These are phyloP conservation scores for Entrophospora sp. DNA, from an alignment of 192 early-diverging fungal species.

Conservation along the genomic window DNA sequence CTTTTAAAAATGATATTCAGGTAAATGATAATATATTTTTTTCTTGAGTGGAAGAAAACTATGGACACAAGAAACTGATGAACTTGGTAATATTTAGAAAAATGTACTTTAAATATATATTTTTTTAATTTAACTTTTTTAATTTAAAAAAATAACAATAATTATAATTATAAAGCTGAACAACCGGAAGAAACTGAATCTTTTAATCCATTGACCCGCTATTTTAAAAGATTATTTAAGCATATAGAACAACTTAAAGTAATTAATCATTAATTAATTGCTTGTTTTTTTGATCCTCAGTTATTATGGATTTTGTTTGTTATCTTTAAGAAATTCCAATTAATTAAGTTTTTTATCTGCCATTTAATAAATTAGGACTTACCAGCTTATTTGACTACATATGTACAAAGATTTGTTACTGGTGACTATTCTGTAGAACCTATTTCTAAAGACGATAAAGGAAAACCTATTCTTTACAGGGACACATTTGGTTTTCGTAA, in stretches of 20 bases:
- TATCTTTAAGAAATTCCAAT: neutral
- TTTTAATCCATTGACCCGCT: conserved; percentile 49
- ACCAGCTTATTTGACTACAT: neutral
- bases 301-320: neutral
- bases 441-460: neutral
- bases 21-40: conserved; percentile 58
- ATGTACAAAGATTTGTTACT: conserved; percentile 8
- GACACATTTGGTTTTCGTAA: conserved; percentile 82
- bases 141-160: neutral
- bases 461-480: conserved; percentile 31
- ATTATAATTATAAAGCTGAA: conserved; percentile 29
- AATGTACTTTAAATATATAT: neutral
- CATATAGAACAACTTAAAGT: conserved; percentile 46
- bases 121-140: neutral
- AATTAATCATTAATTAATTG: conserved; percentile 10
- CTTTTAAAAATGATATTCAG: conserved; percentile 60
- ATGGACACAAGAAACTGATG: conserved; percentile 60
- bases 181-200: conserved; percentile 34
- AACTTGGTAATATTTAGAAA: too few species aligned
- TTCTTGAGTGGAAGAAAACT: conserved; percentile 67
- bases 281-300: conserved; percentile 28
- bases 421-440: neutral
- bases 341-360: neutral
- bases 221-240: conserved; percentile 47
- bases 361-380: conserved; percentile 1